These are phyloP conservation scores for Pichia sp. DNA, from an alignment of 1,139 yeast species.

Conservation along the genomic window DNA sequence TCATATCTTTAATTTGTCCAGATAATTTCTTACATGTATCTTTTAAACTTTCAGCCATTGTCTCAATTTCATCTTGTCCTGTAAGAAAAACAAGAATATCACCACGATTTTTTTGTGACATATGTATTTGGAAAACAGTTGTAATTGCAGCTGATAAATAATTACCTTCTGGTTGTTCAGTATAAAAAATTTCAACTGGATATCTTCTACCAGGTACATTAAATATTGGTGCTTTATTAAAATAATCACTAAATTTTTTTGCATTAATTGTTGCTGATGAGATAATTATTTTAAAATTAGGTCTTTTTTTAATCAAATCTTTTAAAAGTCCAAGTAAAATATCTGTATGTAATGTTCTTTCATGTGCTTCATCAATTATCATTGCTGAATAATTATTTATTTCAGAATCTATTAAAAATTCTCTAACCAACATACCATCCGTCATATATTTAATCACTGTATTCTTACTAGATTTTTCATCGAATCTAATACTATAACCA, in stretches of 20 bases:
- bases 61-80: slow-evolving; percentile 93
- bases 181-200: slow-evolving; percentile 83
- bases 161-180: slow-evolving; percentile 84
- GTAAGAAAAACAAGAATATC: slow-evolving; percentile 88
- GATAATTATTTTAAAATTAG: slow-evolving; percentile 66
- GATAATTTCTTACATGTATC: slow-evolving; percentile 67
- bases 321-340: slow-evolving; percentile 77
- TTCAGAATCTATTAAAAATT: slow-evolving; percentile 71
- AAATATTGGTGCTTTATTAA: slow-evolving; percentile 78
- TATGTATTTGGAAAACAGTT: slow-evolving; percentile 73
- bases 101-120: slow-evolving; percentile 57
- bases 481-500: slow-evolving; percentile 86
- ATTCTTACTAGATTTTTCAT: slow-evolving; percentile 56
- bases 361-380: slow-evolving; percentile 97
- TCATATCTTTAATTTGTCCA: slow-evolving; percentile 47
- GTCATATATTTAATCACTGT: slow-evolving; percentile 84
- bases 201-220: slow-evolving; percentile 84
- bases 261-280: slow-evolving; percentile 97
- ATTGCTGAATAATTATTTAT: slow-evolving; percentile 66
- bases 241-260: slow-evolving; percentile 70
- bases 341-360: slow-evolving; percentile 88
- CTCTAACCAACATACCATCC: slow-evolving; percentile 89
- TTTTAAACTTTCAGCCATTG: slow-evolving; percentile 61
- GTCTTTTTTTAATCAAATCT: slow-evolving; percentile 56
- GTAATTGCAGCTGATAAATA: slow-evolving; percentile 84